A percentile compares a stretch with the other conserved stretches of the same genome.
Evolutionary conservation across 1,284 basidiomycete species (phyloP).

Genomic region (Waitea zeae): DNA sequence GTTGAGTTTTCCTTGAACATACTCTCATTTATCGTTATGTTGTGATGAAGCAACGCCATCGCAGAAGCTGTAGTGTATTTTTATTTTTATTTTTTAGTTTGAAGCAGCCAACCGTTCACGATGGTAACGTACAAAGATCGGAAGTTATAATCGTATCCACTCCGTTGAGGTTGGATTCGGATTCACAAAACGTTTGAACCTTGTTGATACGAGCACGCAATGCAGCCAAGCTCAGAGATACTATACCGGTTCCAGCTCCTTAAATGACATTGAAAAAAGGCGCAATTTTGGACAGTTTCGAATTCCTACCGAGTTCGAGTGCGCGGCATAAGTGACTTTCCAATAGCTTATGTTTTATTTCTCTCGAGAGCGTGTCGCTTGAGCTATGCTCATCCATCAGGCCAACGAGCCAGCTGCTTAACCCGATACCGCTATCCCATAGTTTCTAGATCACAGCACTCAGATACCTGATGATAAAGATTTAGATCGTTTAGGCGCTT

Average conservation of each 20-base stretch:
- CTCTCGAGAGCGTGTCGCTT: constrained; percentile 8
- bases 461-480: too few species aligned
- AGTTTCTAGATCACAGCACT: constrained; percentile 85
- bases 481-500: too few species aligned
- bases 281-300: not conserved
- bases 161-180: constrained; percentile 13
- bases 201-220: constrained; percentile 19
- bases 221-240: constrained; percentile 47
- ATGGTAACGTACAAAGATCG: constrained; percentile 45
- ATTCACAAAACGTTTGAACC: constrained; percentile 6
- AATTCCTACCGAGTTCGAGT: constrained; percentile 52
- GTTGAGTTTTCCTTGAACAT: constrained; percentile 12
- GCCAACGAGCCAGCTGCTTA: constrained; percentile 55
- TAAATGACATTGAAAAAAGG: constrained; percentile 1
- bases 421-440: constrained; percentile 78
- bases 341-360: constrained; percentile 20
- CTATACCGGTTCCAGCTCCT: constrained; percentile 76
- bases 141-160: constrained; percentile 35
- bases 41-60: constrained; percentile 58
- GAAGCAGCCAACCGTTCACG: too few species aligned
- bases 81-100: too few species aligned
- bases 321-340: constrained; percentile 20
- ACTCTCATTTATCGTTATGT: constrained; percentile 35
- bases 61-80: constrained; percentile 48
- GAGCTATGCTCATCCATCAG: constrained; percentile 8